These are phyloP conservation scores for Metarhizium rileyi DNA, from an alignment of 2,329 filamentous ascomycete species.

Conservation along the genomic window DNA sequence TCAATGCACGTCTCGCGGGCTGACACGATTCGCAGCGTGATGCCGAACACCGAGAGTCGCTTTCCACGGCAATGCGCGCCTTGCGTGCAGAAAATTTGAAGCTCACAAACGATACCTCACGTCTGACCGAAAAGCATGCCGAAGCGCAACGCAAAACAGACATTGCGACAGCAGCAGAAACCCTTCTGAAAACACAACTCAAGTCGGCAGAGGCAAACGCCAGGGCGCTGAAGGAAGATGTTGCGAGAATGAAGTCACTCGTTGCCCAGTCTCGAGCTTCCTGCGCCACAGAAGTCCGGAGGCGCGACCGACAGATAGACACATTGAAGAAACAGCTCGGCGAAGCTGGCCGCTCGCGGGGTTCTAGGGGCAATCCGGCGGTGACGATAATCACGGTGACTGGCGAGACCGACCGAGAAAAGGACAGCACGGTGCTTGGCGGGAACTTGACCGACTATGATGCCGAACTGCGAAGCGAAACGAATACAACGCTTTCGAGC, in stretches of 20 bases:
- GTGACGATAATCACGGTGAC: slow-evolving; percentile 49
- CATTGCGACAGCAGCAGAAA: slow-evolving; percentile 58
- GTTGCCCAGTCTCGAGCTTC: slow-evolving; percentile 76
- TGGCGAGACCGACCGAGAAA: slow-evolving; percentile 41
- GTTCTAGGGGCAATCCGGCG: slow-evolving; percentile 42
- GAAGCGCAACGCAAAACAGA: slow-evolving; percentile 48
- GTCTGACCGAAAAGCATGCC: slow-evolving; percentile 42
- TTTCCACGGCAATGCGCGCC: slow-evolving; percentile 67
- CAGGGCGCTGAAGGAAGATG: slow-evolving; percentile 74
- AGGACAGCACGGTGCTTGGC: slow-evolving; percentile 23
- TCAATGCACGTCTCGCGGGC: neutral
- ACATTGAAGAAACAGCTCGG: slow-evolving; percentile 78
- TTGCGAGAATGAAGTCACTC: slow-evolving; percentile 65
- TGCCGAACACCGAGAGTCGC: slow-evolving; percentile 75
- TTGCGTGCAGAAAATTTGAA: slow-evolving; percentile 67
- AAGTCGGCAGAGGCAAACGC: slow-evolving; percentile 64
- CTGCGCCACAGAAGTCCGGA: slow-evolving; percentile 84
- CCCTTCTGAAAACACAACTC: slow-evolving; percentile 58
- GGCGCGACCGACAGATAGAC: slow-evolving; percentile 82
- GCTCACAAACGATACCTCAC: slow-evolving; percentile 58
- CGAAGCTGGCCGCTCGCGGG: slow-evolving; percentile 55
- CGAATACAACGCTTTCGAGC: slow-evolving; percentile 81
- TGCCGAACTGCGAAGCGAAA: slow-evolving; percentile 73
- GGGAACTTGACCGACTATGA: slow-evolving; percentile 26
- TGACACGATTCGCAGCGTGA: slow-evolving; percentile 53